Evolutionary conservation across 2,329 filamentous ascomycete genomes (phyloP).

Genomic region (Pseudogymnoascus sp.): DNA sequence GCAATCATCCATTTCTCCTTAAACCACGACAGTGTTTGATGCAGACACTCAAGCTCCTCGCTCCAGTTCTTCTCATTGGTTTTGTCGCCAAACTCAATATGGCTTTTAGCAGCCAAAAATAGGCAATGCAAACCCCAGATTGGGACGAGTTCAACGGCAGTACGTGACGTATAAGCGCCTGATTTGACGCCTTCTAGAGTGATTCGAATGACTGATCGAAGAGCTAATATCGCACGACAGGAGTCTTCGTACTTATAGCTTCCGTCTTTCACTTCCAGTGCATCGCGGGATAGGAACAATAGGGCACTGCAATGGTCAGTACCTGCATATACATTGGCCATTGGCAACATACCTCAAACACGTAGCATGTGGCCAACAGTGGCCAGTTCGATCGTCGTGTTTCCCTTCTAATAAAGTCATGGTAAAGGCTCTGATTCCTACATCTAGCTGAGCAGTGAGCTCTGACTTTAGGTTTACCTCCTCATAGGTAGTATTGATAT

Average conservation of each 20-base stretch:
- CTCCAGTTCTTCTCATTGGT: not conserved
- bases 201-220: not conserved
- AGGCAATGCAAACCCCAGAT: constrained; percentile 2
- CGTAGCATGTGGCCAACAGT: constrained; percentile 2
- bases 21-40: not conserved
- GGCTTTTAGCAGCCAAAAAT: not conserved
- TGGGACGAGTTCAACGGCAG: not conserved
- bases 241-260: constrained; percentile 2
- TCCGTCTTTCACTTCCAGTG: constrained; percentile 1
- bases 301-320: not conserved
- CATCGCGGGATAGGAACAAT: not conserved
- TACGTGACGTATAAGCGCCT: not conserved
- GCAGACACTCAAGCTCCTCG: not conserved
- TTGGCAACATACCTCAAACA: not conserved
- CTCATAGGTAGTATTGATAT: not conserved
- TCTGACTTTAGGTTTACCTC: not conserved
- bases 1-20: not conserved
- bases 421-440: not conserved
- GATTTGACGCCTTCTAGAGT: not conserved
- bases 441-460: not conserved
- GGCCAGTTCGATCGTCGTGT: not conserved
- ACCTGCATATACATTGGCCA: not conserved
- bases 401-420: not conserved
- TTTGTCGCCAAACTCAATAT: not conserved
- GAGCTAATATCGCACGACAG: not conserved